These are phyloP conservation scores for Quercus lobata DNA, from an alignment of 331 rosid genomes.

Conservation along the genomic window DNA sequence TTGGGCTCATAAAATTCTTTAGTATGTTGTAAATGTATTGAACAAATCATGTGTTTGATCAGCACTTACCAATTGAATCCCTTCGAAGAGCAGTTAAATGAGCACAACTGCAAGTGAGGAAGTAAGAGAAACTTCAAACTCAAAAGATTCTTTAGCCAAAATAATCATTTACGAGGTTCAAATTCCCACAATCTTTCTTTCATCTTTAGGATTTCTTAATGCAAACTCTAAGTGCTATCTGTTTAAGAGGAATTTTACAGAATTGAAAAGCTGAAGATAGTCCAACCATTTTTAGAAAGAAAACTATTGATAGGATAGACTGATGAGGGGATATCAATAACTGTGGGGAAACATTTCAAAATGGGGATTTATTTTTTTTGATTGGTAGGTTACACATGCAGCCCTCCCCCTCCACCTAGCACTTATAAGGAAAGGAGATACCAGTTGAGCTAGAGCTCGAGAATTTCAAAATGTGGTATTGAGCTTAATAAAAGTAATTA, in stretches of 20 bases:
- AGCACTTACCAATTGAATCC: constrained; percentile 81
- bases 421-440: no score
- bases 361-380: no score
- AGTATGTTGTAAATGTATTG: not conserved
- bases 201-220: not conserved
- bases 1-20: not conserved
- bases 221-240: no score
- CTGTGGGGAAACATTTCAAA: no score
- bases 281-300: not conserved
- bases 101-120: constrained; percentile 65
- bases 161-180: constrained; percentile 4
- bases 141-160: not conserved
- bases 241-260: no score
- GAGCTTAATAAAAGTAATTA: constrained; percentile 19
- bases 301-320: not conserved
- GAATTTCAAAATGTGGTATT: no score
- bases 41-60: not conserved
- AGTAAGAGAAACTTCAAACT: not conserved
- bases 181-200: not conserved
- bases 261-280: not conserved
- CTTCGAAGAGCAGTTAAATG: constrained; percentile 93
- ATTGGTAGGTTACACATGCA: no score
- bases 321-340: not conserved
- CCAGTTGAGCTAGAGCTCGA: no score
- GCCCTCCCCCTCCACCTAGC: no score